Evolutionary conservation across 345 rosid species (phyloP), one percentile per base, ranked within the genome.

Genomic region (Melaleuca quinquenervia): DNA sequence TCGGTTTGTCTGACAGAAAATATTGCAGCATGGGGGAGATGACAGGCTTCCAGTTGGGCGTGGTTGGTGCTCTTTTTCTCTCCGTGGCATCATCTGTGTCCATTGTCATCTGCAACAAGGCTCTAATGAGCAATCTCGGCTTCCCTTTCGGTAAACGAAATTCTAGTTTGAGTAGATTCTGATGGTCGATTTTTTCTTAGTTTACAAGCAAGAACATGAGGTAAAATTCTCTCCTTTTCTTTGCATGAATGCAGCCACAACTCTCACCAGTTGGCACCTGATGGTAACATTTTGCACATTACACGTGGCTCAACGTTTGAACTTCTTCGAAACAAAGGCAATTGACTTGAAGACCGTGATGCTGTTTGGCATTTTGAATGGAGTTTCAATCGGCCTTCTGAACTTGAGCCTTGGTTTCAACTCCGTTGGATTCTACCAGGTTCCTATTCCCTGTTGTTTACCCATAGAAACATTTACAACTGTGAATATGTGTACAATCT

Each of bases 31-130:
- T 97, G 99, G 98, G 99, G 89, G 98, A 94, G 87, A 94, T 94
- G 95, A n/a, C 95, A 85, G 91, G 94, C 84, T 89, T 94, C 90
- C 98, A 95, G 90, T 88, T 96, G 90, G 98, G 99, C 70, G 95
- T 97, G 82, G 88, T 94, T 45, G 98, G 99, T 64, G 98, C 99
- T 32, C 92, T 97, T 88, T 95, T 97, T 85, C 94, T 97, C 29
- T 97, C 99, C 5, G 98, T 97, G 87, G 98, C 98, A 82, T 97
- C 99, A 78, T 97, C 99, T 60, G 98, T 97, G 85, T 96, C 99
- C 86, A 96, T 97, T 89, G 99, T 97, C 88, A 97, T 97, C n/a
- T 96, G 99, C 94, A 97, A 97, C 93, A 97, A 97, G 92, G 99
- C 99, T 90, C 90, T 97, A 88, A 97, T 97, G 99, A 94, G 98